A percentile compares a stretch with the other conserved stretches of the same genome.
Conservation (phyloP, 2,329 filamentous ascomycete species). For the Bisporella sp. region DNA sequence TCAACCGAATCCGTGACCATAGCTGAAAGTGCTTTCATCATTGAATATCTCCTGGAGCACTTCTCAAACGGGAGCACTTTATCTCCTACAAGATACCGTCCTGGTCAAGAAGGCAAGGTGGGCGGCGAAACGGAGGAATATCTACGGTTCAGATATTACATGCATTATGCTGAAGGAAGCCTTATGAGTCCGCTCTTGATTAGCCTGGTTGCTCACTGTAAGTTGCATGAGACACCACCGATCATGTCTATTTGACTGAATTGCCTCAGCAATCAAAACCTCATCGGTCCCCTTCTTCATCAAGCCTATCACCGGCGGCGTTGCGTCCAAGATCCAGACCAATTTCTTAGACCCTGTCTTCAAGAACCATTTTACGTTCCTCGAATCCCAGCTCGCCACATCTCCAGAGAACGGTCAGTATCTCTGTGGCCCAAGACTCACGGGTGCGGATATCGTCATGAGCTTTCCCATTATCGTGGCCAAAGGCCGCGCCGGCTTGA, state of each 20-base stretch:
- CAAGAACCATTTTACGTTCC: conserved; percentile 39
- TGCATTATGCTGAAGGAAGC: conserved; percentile 82
- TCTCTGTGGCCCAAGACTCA: conserved; percentile 40
- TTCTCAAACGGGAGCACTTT: conserved; percentile 39
- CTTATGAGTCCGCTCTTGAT: conserved; percentile 68
- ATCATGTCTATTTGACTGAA: too few relatives aligned
- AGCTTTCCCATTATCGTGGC: conserved; percentile 43
- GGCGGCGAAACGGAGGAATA: conserved; percentile 55
- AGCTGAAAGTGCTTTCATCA: conserved; percentile 75
- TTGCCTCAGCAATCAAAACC: conserved; percentile 39
- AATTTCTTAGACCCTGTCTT: conserved; percentile 40
- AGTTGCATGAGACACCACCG: too few relatives aligned
- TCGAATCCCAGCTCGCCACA: conserved; percentile 41
- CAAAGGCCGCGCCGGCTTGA: conserved; percentile 26
- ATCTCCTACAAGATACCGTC: conserved; percentile 46
- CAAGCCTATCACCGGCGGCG: conserved; percentile 51
- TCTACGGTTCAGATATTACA: conserved; percentile 57
- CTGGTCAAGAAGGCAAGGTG: conserved; percentile 48
- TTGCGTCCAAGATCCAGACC: conserved; percentile 40
- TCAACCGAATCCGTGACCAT: conserved; percentile 50
- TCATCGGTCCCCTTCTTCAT: conserved; percentile 62
- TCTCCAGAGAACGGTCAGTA: conserved; percentile 41
- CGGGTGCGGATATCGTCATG: conserved; percentile 45
- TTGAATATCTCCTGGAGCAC: conserved; percentile 73
- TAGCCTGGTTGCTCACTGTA: conserved; percentile 47